Conservation (phyloP, 306 rosid species). For the Rosa multiflora region DNA sequence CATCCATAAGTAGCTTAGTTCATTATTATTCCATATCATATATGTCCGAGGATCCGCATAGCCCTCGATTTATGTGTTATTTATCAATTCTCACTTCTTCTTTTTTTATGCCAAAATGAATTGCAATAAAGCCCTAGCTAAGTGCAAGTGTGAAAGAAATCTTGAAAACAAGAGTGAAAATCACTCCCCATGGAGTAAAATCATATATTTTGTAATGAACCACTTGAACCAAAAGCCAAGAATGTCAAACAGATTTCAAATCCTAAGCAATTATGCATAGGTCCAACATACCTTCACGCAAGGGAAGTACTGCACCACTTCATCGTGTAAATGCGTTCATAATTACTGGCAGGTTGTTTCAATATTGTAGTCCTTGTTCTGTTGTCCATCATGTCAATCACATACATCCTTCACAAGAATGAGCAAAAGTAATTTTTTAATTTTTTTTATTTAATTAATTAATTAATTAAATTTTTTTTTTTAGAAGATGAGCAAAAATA, state of each 20-base stretch:
- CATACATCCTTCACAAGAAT: not conserved
- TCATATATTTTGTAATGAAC: not conserved
- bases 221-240: not conserved
- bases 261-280: not conserved
- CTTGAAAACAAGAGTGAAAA: not conserved
- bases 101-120: too few relatives aligned
- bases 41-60: too few relatives aligned
- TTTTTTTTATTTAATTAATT: too few relatives aligned
- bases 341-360: not conserved
- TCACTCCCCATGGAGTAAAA: not conserved
- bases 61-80: too few relatives aligned
- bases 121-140: not conserved
- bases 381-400: not conserved
- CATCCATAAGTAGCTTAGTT: too few relatives aligned
- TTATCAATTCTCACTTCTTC: too few relatives aligned
- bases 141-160: not conserved
- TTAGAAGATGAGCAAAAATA: not conserved
- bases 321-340: not conserved
- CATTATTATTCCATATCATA: too few relatives aligned
- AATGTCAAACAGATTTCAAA: too few relatives aligned
- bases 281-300: not conserved
- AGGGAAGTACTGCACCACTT: not conserved
- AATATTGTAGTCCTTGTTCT: not conserved
- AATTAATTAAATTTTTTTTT: too few relatives aligned
- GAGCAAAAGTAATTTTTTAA: too few relatives aligned